Evolutionary conservation across 768 basidiomycete species (phyloP).

Genomic region (Amanita jacksonii): DNA sequence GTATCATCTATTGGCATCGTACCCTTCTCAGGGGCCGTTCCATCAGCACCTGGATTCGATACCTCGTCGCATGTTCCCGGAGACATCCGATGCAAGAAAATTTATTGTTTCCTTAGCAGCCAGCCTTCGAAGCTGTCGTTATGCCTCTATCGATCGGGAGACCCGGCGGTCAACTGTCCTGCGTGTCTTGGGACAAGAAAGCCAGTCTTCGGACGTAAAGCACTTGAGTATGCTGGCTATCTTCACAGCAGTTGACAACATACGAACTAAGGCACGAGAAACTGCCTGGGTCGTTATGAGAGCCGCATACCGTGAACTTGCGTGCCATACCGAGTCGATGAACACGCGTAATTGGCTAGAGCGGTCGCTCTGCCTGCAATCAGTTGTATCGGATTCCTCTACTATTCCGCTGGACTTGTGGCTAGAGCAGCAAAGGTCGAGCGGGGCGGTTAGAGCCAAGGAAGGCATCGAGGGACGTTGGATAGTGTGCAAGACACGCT

Average conservation of each 20-base stretch:
- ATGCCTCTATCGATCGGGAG: conserved; percentile 39
- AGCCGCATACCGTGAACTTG: conserved; percentile 54
- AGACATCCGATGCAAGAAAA: conserved; percentile 21
- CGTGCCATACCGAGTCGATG: conserved; percentile 24
- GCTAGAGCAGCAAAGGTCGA: conserved; percentile 31
- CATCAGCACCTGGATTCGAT: conserved; percentile 33
- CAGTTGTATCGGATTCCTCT: conserved; percentile 19
- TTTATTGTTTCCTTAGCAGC: conserved; percentile 50
- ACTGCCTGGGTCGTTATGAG: conserved; percentile 54
- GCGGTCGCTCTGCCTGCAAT: conserved; percentile 36
- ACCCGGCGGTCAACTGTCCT: conserved; percentile 20
- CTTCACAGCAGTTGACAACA: conserved; percentile 30
- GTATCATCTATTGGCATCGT: conserved; percentile 44
- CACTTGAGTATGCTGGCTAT: conserved; percentile 1
- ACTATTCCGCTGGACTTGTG: conserved; percentile 38
- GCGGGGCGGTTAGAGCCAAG: conserved; percentile 44
- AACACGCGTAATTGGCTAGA: conserved; percentile 38
- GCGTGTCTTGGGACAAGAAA: conserved; percentile 14
- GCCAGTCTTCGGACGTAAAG: background rate
- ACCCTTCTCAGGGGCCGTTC: conserved; percentile 59
- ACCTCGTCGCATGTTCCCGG: conserved; percentile 29
- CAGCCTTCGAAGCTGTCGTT: conserved; percentile 45
- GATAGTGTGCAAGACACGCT: conserved; percentile 47
- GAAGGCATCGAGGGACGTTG: conserved; percentile 51
- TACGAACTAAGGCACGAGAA: conserved; percentile 42